phyloP scores from a whole-genome alignment of 2,329 filamentous ascomycete genomes.

The Diaporthe batatas region DNA sequence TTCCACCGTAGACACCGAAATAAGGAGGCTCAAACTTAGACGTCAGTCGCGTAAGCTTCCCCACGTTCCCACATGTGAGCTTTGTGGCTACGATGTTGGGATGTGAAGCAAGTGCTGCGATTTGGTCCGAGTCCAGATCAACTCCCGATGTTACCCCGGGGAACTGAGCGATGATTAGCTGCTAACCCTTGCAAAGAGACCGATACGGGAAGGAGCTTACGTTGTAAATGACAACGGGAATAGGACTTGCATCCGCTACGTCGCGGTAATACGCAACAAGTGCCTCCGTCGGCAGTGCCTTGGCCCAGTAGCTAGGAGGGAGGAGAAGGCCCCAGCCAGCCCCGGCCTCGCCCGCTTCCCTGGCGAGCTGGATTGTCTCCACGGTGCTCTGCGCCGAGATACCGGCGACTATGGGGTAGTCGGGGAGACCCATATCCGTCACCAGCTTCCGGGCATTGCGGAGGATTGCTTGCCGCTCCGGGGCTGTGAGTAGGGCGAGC shows the following conservation, averaged over 20 bases:
- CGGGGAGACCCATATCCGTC: conserved; percentile 33
- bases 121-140: conserved; percentile 48
- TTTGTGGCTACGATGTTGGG: conserved; percentile 49
- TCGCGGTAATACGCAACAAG: conserved; percentile 54
- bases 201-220: conserved; percentile 41
- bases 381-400: conserved; percentile 56
- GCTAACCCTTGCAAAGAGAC: conserved; percentile 37
- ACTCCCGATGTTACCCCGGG: conserved; percentile 52
- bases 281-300: conserved; percentile 51
- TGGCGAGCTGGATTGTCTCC: conserved; percentile 53
- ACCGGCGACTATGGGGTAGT: conserved; percentile 60
- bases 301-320: conserved; percentile 57
- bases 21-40: conserved; percentile 53
- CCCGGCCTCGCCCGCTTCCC: conserved; percentile 54
- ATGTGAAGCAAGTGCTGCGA: conserved; percentile 45
- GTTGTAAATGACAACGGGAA: conserved; percentile 49
- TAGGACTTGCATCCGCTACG: conserved; percentile 52
- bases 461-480: conserved; percentile 58
- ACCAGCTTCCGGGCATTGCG: conserved; percentile 54
- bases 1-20: conserved; percentile 60
- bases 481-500: conserved; percentile 55
- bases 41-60: conserved; percentile 49
- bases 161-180: conserved; percentile 43
- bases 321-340: conserved; percentile 55
- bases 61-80: conserved; percentile 49